Conservation (phyloP, 768 basidiomycete species). For the Panellus pusillus region DNA sequence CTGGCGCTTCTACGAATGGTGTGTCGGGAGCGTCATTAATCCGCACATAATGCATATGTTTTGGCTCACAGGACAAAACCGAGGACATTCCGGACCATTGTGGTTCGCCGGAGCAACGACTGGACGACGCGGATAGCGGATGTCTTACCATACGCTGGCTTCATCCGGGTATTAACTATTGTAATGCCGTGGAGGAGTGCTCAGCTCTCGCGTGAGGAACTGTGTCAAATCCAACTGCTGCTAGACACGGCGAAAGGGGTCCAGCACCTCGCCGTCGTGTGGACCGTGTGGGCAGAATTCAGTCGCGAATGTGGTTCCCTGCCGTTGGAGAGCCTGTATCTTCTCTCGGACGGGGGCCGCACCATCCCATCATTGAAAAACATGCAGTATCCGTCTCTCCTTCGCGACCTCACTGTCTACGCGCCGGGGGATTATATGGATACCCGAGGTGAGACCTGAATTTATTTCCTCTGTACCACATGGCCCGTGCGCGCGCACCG, state of each 20-base stretch:
- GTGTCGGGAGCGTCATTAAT: too few relatives aligned
- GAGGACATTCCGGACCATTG: not conserved
- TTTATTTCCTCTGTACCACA: too few relatives aligned
- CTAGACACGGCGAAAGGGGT: not conserved
- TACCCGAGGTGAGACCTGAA: too few relatives aligned
- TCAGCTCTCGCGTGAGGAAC: not conserved
- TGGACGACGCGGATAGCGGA: not conserved
- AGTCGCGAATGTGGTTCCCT: not conserved
- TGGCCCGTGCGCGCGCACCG: too few relatives aligned
- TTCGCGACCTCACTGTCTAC: conserved; percentile 1
- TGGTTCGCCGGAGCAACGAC: not conserved
- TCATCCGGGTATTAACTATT: not conserved
- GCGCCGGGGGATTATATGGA: not conserved
- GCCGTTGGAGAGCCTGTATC: conserved; percentile 7
- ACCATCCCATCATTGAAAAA: not conserved
- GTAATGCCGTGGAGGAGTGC: not conserved
- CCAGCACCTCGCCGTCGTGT: not conserved
- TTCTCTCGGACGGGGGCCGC: not conserved
- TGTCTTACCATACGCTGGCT: not conserved
- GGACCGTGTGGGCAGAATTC: not conserved
- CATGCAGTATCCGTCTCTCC: not conserved
- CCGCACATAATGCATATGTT: too few relatives aligned
- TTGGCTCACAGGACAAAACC: not conserved
- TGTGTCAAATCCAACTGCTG: not conserved
- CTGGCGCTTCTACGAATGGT: too few relatives aligned